A percentile compares a stretch with the other conserved stretches of the same genome.
Evolutionary conservation across 2,329 filamentous ascomycete species (phyloP).

Genomic region (Ophiostoma sp.): DNA sequence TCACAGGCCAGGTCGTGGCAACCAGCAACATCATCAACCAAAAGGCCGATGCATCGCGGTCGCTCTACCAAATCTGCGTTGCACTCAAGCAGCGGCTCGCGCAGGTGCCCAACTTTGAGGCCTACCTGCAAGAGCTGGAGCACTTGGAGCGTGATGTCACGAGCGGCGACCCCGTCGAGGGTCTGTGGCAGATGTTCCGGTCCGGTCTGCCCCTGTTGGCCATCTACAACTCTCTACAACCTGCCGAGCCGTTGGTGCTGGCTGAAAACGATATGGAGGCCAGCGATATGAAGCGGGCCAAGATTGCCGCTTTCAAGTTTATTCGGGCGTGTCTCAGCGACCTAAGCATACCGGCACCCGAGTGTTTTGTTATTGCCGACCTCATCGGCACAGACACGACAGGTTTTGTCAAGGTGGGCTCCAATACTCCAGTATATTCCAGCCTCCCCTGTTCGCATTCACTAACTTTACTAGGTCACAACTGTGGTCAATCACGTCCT

Average conservation of each 20-base stretch:
- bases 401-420: slow-evolving; percentile 83
- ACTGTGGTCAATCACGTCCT: slow-evolving; percentile 91
- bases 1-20: slow-evolving; percentile 67
- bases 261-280: slow-evolving; percentile 54
- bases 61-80: slow-evolving; percentile 93
- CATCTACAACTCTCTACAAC: slow-evolving; percentile 84
- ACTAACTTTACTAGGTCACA: slow-evolving; percentile 61
- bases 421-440: background rate
- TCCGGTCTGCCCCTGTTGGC: slow-evolving; percentile 80
- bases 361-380: slow-evolving; percentile 90
- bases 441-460: background rate
- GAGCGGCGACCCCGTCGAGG: slow-evolving; percentile 77
- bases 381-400: slow-evolving; percentile 93
- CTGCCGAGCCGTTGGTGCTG: slow-evolving; percentile 65
- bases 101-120: slow-evolving; percentile 80
- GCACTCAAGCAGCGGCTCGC: slow-evolving; percentile 77
- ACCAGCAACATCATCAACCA: slow-evolving; percentile 97
- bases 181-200: slow-evolving; percentile 84
- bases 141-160: slow-evolving; percentile 63
- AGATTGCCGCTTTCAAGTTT: slow-evolving; percentile 89
- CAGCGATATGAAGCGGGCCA: slow-evolving; percentile 72
- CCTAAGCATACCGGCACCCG: slow-evolving; percentile 72
- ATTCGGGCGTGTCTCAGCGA: slow-evolving; percentile 85
- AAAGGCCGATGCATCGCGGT: slow-evolving; percentile 85
- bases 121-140: slow-evolving; percentile 70